Evolutionary conservation across 345 rosid species (phyloP).

Genomic region (Microcos paniculata): DNA sequence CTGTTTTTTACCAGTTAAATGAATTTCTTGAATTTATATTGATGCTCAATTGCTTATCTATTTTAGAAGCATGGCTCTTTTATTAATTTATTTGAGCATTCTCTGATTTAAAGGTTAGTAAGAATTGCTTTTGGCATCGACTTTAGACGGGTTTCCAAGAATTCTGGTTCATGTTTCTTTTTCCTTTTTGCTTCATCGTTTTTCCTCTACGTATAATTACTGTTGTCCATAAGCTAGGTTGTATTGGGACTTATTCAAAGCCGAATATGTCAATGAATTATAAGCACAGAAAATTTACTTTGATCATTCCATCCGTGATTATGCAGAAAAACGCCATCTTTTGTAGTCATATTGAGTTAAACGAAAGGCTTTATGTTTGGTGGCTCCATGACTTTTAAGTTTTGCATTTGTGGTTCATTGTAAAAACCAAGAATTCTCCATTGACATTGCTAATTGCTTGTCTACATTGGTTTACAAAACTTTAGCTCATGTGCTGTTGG

Average conservation of each 20-base stretch:
- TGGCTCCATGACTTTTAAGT: not conserved
- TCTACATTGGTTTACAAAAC: not conserved
- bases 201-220: not conserved
- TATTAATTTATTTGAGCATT: too few species aligned
- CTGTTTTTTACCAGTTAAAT: not conserved
- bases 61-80: too few species aligned
- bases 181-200: not conserved
- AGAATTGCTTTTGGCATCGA: not conserved
- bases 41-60: not conserved
- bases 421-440: not conserved
- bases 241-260: not conserved
- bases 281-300: not conserved
- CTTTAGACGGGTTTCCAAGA: not conserved
- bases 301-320: not conserved
- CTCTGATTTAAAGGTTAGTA: not conserved
- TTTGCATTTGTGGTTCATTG: not conserved
- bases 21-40: not conserved
- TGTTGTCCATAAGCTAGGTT: not conserved
- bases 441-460: not conserved
- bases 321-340: too few species aligned
- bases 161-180: not conserved
- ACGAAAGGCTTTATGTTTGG: not conserved
- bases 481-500: not conserved
- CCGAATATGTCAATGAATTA: not conserved
- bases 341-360: not conserved